A percentile compares a stretch with the other conserved stretches of the same genome.
Evolutionary conservation across 129 eudicot species (phyloP).

Genomic region (Escallonia rubra): DNA sequence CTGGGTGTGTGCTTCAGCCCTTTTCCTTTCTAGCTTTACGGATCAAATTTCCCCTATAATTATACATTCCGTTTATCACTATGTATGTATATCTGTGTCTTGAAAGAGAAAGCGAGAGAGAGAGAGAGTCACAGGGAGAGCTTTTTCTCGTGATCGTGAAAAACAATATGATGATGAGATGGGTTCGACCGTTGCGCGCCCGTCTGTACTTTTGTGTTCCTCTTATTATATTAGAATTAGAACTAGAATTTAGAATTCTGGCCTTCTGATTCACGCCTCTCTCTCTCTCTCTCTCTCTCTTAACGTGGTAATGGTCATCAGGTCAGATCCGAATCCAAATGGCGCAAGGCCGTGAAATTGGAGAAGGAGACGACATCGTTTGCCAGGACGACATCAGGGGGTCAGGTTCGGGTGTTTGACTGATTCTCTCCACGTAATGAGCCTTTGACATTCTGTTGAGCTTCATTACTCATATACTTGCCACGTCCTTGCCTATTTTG

Average conservation of each 20-base stretch:
- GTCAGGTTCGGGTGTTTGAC: too few species aligned
- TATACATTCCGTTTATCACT: too few species aligned
- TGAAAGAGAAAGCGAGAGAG: conserved; percentile 12
- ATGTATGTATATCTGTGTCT: conserved; percentile 10
- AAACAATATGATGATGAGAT: not conserved
- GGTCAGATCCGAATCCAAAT: conserved; percentile 5
- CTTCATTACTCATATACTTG: too few species aligned
- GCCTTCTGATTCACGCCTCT: conserved; percentile 15
- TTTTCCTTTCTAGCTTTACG: conserved; percentile 33
- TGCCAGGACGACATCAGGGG: too few species aligned
- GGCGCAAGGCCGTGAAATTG: not conserved
- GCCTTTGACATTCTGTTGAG: too few species aligned
- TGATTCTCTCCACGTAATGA: too few species aligned
- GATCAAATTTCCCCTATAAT: conserved; percentile 14
- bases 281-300: conserved; percentile 11
- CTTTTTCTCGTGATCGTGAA: conserved; percentile 32
- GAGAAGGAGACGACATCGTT: not conserved
- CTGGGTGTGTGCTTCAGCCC: conserved; percentile 28
- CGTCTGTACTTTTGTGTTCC: too few species aligned
- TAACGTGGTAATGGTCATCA: not conserved
- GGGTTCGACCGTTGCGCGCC: too few species aligned
- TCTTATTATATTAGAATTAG: too few species aligned
- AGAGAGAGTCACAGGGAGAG: conserved; percentile 8
- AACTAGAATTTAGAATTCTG: not conserved
- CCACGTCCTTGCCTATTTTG: too few species aligned